Base-by-base conservation (phyloP, 1,284 basidiomycete genomes). In the Stygiomarasmius scandens region DNA sequence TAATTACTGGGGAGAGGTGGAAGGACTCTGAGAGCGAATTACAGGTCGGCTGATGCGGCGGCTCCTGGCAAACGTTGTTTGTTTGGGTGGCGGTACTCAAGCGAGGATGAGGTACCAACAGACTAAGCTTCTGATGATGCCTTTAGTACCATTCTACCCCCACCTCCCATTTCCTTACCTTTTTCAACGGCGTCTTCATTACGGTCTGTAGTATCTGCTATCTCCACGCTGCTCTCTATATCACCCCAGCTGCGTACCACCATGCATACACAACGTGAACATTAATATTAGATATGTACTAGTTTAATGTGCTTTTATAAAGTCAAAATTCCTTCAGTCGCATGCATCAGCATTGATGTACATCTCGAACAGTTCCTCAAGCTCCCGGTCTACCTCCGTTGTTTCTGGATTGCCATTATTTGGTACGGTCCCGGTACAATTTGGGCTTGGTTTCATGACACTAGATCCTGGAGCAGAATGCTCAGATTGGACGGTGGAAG, bases 1-100 rank as follows among this genome's bases (percentile, higher is more conserved):
- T 58, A 57, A 59, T 74, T 79, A 82, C 78, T 79, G 78, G 76
- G 69, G 69, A 71, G 73, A 65, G 64, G 77, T 72, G 75, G 50
- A 32, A 36, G 38, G 51, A 46, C 25, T 41, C 24, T 24, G 16
- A 22, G 38, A 19, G 38, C 11, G 38, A 41, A 19, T 5, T 16
- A 76, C 77, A 81, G 77, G 72, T 74, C 66, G 74, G 76, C 63
- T 72, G 74, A 74, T 70, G 22, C 29, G 29, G 29, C 29, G 29
- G 29, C 29, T 32, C 29, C 29, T 6, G 29, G 29, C 29, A 32
- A 32, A 32, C 29, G 29, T 32, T 32, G 29, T 32, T 32, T 32
- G 29, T 32, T 56, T 52, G 46, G 53, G 29, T 48, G 29, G 47
- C 55, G 23, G 49, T 25, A 43, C 24, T n/a, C 24, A 56, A 11